Conservation (phyloP, 2,329 filamentous ascomycete genomes). For the Diaporthe velutina region DNA sequence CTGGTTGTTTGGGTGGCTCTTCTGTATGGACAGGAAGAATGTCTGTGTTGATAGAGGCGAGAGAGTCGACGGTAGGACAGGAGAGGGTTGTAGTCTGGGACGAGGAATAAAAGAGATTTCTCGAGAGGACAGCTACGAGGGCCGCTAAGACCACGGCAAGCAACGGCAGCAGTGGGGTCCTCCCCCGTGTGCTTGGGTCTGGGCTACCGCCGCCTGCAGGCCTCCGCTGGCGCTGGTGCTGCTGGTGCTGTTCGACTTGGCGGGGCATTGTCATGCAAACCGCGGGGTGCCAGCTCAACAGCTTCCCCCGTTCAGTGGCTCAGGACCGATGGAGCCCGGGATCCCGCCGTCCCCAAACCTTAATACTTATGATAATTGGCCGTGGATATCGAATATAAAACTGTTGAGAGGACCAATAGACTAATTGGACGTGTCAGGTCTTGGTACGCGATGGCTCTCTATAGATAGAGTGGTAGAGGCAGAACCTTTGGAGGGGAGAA, state of each 20-base stretch:
- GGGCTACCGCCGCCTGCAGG: constrained; percentile 30
- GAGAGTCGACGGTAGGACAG: constrained; percentile 40
- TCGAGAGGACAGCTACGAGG: constrained; percentile 37
- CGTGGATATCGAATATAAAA: constrained; percentile 7
- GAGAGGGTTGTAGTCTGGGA: constrained; percentile 56
- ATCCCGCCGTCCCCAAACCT: background rate
- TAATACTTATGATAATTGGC: constrained; percentile 4
- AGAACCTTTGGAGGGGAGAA: background rate
- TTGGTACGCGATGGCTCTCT: background rate
- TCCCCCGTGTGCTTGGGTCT: constrained; percentile 17
- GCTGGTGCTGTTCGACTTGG: constrained; percentile 32
- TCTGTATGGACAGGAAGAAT: constrained; percentile 43
- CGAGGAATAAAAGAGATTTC: constrained; percentile 53
- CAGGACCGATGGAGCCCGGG: background rate
- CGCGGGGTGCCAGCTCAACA: constrained; percentile 31
- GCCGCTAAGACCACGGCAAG: constrained; percentile 37
- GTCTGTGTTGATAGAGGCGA: constrained; percentile 46
- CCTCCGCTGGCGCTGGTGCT: constrained; percentile 30
- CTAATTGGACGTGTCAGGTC: background rate
- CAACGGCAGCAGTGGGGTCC: constrained; percentile 34
- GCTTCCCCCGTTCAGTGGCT: background rate
- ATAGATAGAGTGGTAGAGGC: background rate
- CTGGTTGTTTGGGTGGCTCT: constrained; percentile 47
- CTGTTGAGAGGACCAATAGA: constrained; percentile 1
- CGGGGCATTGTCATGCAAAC: constrained; percentile 33